Conservation (phyloP, 192 early-diverging fungal species). For the Glomus cerebriforme region DNA sequence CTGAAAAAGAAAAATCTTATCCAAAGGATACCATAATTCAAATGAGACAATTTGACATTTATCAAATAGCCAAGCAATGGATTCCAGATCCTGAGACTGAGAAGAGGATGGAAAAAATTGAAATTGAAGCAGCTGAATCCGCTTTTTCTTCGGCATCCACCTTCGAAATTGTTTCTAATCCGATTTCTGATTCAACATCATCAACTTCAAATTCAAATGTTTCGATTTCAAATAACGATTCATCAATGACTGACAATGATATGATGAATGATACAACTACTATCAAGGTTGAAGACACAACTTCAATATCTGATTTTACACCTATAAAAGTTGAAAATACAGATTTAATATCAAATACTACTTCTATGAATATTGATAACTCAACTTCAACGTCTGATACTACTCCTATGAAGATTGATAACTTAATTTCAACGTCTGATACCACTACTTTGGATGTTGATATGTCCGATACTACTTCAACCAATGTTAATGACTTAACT, state of each 20-base stretch:
- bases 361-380: not conserved
- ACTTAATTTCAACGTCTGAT: too few relatives aligned
- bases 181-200: not conserved
- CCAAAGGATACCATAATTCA: not conserved
- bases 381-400: too few relatives aligned
- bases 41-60: slow-evolving; percentile 12
- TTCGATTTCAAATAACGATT: not conserved
- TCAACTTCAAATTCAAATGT: not conserved
- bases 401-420: too few relatives aligned
- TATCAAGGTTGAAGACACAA: not conserved
- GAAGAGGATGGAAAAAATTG: not conserved
- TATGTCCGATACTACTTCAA: too few relatives aligned
- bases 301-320: not conserved
- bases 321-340: not conserved
- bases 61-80: not conserved
- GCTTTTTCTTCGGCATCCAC: not conserved
- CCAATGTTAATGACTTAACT: too few relatives aligned
- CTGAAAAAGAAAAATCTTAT: not conserved
- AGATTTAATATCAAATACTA: not conserved
- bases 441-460: too few relatives aligned
- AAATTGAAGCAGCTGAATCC: not conserved
- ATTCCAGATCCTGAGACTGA: not conserved
- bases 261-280: not conserved
- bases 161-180: not conserved
- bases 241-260: not conserved